Base-by-base conservation (phyloP, 306 rosid genomes). In the Clitoria ternatea region DNA sequence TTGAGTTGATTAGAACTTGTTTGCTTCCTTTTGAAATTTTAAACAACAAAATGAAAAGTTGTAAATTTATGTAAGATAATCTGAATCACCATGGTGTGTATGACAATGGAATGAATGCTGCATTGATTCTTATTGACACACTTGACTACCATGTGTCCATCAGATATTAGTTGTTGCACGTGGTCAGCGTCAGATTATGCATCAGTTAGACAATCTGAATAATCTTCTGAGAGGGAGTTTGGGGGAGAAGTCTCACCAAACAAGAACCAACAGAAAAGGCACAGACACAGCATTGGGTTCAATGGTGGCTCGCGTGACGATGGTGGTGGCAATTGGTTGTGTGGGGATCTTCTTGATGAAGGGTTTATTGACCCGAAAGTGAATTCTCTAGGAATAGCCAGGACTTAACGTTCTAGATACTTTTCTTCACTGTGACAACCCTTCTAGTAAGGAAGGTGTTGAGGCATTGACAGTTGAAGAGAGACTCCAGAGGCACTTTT, bases 111-210 rank as follows among this genome's bases (percentile, higher is more conserved):
- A 43, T 42, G 52, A 20, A 66, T 57, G 52, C 48, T 29, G 22
- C 60, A 42, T 22, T 66, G 14, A 26, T 61, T 70, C 63, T 74
- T 36, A 26, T 17, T 75, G 10, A 48, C 62, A 36, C 20, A 27
- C 18, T 17, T 50, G 70, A 13, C 60, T 69, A 6, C 37, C 52
- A 1, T 74, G 52, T 81, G 40, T 40, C 27, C 27, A 48, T 60
- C 80, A 91, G 99, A 75, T 95, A 77, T 86, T 87, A 5, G 71
- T 82, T 12, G 83, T 94, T 14, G 64, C 80, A 0, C 85, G 91
- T 52, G 79, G 96, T 4, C 99, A 95, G 79, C 92, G 92, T 30
- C 97, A 95, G 74, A 82, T 95, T 12, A 80, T 84, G 79, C 97
- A 86, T 62, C 97, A 95, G 67, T 61, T 95, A 35, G 96, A 91